Percentiles rank a stretch among this genome's conserved stretches.
Evolutionary conservation across 345 rosid genomes (phyloP).

Genomic region (Populus simonii): DNA sequence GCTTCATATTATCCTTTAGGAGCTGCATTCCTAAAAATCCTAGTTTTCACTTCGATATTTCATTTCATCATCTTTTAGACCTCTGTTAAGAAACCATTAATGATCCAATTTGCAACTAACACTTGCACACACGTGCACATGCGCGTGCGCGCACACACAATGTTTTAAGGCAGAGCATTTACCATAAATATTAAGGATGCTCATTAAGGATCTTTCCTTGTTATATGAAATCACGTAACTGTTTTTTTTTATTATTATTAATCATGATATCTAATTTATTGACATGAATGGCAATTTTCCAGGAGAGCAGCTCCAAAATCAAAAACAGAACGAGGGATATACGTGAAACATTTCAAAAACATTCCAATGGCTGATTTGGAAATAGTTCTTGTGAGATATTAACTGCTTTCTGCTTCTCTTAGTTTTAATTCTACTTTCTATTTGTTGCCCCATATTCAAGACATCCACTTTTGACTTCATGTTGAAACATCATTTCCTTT

Average conservation of each 20-base stretch:
- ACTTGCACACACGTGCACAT: background rate
- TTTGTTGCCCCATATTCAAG: background rate
- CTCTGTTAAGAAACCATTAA: background rate
- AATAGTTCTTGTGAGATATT: constrained; percentile 82
- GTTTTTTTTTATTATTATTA: background rate
- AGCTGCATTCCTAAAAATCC: background rate
- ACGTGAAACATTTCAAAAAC: constrained; percentile 91
- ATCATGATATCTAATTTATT: background rate
- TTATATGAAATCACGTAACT: background rate
- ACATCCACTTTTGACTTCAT: constrained; percentile 11
- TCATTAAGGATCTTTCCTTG: no score
- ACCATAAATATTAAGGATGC: background rate
- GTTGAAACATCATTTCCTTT: constrained; percentile 3
- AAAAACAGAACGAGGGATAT: constrained; percentile 64
- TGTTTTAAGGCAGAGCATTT: background rate
- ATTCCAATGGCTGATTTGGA: constrained; percentile 99
- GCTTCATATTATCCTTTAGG: background rate
- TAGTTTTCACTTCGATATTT: background rate
- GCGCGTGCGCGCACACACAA: background rate
- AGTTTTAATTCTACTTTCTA: background rate
- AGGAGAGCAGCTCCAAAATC: constrained; percentile 61
- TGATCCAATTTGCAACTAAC: background rate
- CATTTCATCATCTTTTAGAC: background rate
- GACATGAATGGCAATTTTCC: constrained; percentile 7
- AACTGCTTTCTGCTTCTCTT: constrained; percentile 13